Percentiles rank a stretch among this genome's conserved stretches.
Evolutionary conservation across 768 basidiomycete genomes (phyloP).

Genomic region (Rhizopogon sp.): DNA sequence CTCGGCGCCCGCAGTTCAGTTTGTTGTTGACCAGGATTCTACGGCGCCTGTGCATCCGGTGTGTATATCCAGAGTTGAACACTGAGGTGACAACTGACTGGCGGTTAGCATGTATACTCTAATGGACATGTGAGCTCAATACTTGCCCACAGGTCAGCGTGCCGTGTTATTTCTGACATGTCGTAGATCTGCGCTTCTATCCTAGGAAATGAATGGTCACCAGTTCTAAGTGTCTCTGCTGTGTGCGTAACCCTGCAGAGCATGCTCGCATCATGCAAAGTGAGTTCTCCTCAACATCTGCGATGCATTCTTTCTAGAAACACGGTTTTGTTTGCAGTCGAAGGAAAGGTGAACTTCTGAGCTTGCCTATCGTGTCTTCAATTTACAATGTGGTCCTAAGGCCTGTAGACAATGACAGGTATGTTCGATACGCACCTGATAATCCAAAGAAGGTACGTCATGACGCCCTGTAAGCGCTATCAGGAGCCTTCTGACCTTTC

Average conservation of each 20-base stretch:
- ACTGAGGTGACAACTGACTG: conserved; percentile 6
- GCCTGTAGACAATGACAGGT: conserved; percentile 80
- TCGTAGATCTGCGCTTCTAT: conserved; percentile 84
- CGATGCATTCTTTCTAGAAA: background rate
- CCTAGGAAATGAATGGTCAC: conserved; percentile 86
- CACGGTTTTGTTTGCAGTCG: conserved; percentile 27
- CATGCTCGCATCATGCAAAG: conserved; percentile 93
- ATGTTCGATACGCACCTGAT: conserved; percentile 70
- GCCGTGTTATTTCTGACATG: conserved; percentile 12
- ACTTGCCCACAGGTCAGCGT: background rate
- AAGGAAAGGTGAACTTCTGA: conserved; percentile 53
- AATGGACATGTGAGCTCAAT: conserved; percentile 67
- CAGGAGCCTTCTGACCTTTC: conserved; percentile 7
- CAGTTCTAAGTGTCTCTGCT: conserved; percentile 76
- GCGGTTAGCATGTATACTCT: conserved; percentile 72
- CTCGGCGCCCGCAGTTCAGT: conserved; percentile 82
- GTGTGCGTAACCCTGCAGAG: conserved; percentile 86
- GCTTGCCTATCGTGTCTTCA: conserved; percentile 1
- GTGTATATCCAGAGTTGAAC: conserved; percentile 23
- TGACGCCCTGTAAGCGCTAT: background rate
- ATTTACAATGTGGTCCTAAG: conserved; percentile 33
- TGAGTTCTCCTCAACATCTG: conserved; percentile 19
- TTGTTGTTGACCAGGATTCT: conserved; percentile 60
- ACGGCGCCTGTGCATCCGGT: conserved; percentile 80
- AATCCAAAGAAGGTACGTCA: conserved; percentile 79